These are phyloP conservation scores for Gossypium arboreum DNA, from an alignment of 345 rosid species.

Conservation along the genomic window DNA sequence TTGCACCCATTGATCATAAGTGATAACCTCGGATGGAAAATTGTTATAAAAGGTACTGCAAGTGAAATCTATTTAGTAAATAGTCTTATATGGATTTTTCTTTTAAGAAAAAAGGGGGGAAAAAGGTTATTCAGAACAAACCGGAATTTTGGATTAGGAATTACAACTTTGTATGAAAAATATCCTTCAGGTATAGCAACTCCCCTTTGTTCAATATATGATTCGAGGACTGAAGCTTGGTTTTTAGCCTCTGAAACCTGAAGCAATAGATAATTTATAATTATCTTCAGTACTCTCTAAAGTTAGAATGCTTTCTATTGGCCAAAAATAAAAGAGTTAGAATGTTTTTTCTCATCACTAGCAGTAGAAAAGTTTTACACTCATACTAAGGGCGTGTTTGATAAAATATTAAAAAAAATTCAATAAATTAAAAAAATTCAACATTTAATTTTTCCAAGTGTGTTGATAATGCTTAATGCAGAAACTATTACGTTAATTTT, in stretches of 20 bases:
- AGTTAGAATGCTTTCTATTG: conserved; percentile 1
- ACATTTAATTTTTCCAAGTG: too few species aligned
- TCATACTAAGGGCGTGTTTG: too few species aligned
- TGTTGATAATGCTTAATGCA: too few species aligned
- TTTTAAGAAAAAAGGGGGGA: neutral
- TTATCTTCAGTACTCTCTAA: neutral
- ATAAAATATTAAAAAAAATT: too few species aligned
- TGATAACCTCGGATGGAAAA: conserved; percentile 70
- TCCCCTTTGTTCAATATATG: conserved; percentile 90
- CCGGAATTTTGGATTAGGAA: neutral
- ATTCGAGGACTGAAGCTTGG: conserved; percentile 68
- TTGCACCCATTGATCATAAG: conserved; percentile 67
- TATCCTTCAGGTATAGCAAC: conserved; percentile 33
- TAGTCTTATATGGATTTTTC: neutral
- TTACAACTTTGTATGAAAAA: neutral
- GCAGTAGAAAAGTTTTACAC: neutral
- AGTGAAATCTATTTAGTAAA: conserved; percentile 7
- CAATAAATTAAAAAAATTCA: too few species aligned
- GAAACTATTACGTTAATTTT: too few species aligned
- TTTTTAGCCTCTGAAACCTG: conserved; percentile 61
- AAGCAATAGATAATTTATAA: conserved; percentile 9
- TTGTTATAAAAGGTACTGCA: conserved; percentile 47
- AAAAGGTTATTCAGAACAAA: neutral
- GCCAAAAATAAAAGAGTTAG: neutral
- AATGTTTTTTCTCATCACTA: neutral